phyloP scores from a whole-genome alignment of 2,329 filamentous ascomycete genomes.

The Cordyceps cicadae region DNA sequence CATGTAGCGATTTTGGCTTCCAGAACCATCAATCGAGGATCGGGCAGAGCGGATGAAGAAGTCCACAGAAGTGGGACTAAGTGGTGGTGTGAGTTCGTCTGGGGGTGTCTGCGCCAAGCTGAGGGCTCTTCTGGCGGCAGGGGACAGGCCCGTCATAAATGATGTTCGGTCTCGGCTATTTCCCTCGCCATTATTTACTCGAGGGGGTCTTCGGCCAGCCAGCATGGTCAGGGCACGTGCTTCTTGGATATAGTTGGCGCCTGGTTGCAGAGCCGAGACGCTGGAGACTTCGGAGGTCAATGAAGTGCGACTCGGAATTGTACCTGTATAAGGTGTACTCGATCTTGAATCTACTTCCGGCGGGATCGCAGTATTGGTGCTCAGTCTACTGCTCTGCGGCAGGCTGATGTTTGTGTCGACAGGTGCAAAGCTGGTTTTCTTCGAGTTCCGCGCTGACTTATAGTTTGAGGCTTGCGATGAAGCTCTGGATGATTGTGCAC shows the following conservation, averaged over 20 bases:
- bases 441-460: slow-evolving; percentile 26
- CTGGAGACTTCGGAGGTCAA: background rate
- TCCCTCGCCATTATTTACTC: slow-evolving; percentile 18
- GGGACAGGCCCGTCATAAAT: slow-evolving; percentile 12
- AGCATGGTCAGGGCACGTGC: slow-evolving; percentile 31
- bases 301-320: background rate
- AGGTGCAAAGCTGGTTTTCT: slow-evolving; percentile 32
- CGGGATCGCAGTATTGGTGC: background rate
- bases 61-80: slow-evolving; percentile 45
- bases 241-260: slow-evolving; percentile 28
- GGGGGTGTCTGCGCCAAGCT: slow-evolving; percentile 16
- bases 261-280: background rate
- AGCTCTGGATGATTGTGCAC: background rate
- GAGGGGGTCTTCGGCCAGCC: slow-evolving; percentile 20
- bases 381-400: slow-evolving; percentile 19
- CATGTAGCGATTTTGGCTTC: slow-evolving; percentile 39
- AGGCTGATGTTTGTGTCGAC: slow-evolving; percentile 36
- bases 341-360: slow-evolving; percentile 16
- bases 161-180: slow-evolving; percentile 12
- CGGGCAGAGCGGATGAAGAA: slow-evolving; percentile 35
- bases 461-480: background rate
- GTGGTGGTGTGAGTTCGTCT: slow-evolving; percentile 39
- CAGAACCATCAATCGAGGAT: slow-evolving; percentile 28
- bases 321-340: slow-evolving; percentile 16
- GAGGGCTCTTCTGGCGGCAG: slow-evolving; percentile 17